A percentile compares a stretch with the other conserved stretches of the same genome.
Conservation (phyloP, 2,329 filamentous ascomycete species). For the Tolypocladium capitatum region DNA sequence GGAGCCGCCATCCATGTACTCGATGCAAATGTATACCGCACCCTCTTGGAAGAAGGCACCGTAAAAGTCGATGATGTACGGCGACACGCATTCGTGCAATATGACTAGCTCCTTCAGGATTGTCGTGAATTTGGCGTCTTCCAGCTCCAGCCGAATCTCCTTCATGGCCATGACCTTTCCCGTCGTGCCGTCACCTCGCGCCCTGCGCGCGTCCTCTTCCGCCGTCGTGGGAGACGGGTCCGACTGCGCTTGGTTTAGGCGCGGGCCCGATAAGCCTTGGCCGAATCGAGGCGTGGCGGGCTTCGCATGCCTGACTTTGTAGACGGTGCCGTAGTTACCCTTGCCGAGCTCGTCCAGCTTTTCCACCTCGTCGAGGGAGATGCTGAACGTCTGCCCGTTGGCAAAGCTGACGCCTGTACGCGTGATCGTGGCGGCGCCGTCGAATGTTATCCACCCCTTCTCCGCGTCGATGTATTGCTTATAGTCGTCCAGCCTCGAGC, state of each 20-base stretch:
- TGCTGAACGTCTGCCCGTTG: constrained; percentile 78
- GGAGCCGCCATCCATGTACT: constrained; percentile 97
- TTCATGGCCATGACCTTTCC: constrained; percentile 98
- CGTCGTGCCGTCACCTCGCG: constrained; percentile 35
- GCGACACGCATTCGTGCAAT: constrained; percentile 84
- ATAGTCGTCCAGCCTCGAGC: constrained; percentile 45
- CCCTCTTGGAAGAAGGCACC: constrained; percentile 98
- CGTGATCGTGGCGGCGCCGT: constrained; percentile 82
- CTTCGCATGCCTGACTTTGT: constrained; percentile 83
- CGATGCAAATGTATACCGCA: constrained; percentile 97
- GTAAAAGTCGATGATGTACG: constrained; percentile 97
- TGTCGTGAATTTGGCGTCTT: constrained; percentile 91
- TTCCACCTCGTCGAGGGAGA: constrained; percentile 91
- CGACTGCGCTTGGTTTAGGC: constrained; percentile 23
- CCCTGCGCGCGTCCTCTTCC: constrained; percentile 15
- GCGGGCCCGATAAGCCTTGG: constrained; percentile 37
- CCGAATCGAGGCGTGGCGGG: constrained; percentile 44
- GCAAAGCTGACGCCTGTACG: constrained; percentile 85
- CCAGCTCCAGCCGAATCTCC: constrained; percentile 87
- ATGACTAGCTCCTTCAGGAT: constrained; percentile 98
- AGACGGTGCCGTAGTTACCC: constrained; percentile 96
- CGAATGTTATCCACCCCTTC: constrained; percentile 82
- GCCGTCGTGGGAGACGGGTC: constrained; percentile 19
- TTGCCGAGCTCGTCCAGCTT: constrained; percentile 89
- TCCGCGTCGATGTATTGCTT: constrained; percentile 82